Evolutionary conservation across 2,329 filamentous ascomycete species (phyloP).

Genomic region (Rhytidhysteron rufulum): DNA sequence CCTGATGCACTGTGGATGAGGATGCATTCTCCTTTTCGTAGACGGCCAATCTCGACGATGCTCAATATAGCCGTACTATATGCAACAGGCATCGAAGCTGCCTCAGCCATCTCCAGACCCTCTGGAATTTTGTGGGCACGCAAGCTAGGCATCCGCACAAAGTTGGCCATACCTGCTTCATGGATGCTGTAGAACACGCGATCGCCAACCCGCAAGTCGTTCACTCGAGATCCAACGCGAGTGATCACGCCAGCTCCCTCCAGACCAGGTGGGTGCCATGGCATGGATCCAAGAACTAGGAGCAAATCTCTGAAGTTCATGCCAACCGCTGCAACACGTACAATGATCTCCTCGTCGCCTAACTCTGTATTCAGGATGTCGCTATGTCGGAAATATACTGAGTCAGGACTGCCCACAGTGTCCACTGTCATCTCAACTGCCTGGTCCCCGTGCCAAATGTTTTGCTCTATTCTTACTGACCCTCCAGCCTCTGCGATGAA

Average conservation of each 20-base stretch:
- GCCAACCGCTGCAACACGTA: neutral
- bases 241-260: too few species aligned
- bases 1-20: slow-evolving; percentile 26
- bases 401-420: neutral
- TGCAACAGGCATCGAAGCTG: neutral
- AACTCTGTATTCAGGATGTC: neutral
- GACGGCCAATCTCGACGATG: neutral
- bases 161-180: neutral
- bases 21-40: neutral
- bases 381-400: neutral
- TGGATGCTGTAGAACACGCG: neutral
- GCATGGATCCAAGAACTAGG: neutral
- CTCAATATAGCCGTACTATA: neutral
- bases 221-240: neutral
- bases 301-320: neutral
- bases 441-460: neutral
- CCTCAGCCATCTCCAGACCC: neutral
- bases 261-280: neutral
- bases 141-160: neutral
- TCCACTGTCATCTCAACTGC: neutral
- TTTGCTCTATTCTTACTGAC: neutral
- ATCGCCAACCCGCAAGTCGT: neutral
- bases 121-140: neutral
- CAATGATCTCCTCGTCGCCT: neutral
- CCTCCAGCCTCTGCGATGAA: neutral